phyloP scores from a whole-genome alignment of 139 green algal genomes.

The Closterium sp. region DNA sequence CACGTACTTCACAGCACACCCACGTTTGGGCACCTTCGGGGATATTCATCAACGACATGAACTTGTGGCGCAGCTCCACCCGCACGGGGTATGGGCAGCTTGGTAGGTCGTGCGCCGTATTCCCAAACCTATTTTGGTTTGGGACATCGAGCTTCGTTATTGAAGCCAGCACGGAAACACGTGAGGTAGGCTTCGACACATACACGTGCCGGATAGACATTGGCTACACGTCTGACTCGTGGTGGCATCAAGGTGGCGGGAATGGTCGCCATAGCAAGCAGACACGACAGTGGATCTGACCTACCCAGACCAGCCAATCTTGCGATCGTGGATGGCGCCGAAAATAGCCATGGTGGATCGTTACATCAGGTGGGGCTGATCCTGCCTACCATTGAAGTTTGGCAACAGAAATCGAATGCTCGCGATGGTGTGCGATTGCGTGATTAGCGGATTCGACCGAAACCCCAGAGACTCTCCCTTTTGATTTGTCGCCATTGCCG shows the following conservation, averaged over 20 bases:
- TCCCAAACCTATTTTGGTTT: not conserved
- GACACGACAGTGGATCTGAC: not conserved
- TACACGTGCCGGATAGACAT: not conserved
- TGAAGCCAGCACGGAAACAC: not conserved
- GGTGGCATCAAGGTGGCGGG: not conserved
- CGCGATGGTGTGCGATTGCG: not conserved
- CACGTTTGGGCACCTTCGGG: not conserved
- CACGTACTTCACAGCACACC: not conserved
- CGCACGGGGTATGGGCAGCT: no score
- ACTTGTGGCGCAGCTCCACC: not conserved
- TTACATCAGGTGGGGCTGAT: not conserved
- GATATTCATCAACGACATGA: not conserved
- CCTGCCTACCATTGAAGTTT: not conserved
- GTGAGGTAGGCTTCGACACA: not conserved
- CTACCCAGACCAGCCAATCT: not conserved
- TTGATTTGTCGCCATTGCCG: not conserved
- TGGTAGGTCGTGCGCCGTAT: not conserved
- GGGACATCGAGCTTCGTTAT: not conserved
- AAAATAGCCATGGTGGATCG: not conserved
- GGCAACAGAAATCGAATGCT: not conserved
- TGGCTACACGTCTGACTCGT: not conserved
- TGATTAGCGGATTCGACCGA: not conserved
- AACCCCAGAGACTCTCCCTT: not conserved
- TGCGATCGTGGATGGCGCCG: not conserved
- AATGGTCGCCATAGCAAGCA: not conserved